A percentile compares a stretch with the other conserved stretches of the same genome.
Conservation (phyloP, 805 yeast species). For the Kodamaea nitidulidarum region DNA sequence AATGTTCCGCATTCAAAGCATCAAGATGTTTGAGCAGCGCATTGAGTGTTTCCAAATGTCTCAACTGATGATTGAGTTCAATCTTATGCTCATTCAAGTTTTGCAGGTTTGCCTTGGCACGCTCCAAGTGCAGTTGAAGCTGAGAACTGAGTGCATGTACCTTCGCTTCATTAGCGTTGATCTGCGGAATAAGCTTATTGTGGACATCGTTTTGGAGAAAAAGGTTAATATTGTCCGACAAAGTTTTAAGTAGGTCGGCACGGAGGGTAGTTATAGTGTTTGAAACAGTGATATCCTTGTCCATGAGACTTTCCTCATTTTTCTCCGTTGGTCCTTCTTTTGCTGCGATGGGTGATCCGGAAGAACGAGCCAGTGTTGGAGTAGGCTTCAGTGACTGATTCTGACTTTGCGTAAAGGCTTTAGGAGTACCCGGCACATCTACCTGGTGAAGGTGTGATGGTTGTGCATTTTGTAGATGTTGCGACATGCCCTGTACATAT, state of each 20-base stretch:
- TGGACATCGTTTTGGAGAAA: not conserved
- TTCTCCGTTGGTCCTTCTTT: not conserved
- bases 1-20: constrained; percentile 19
- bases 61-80: constrained; percentile 26
- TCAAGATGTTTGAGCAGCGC: constrained; percentile 22
- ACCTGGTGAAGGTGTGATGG: too few species aligned
- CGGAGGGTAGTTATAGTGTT: constrained; percentile 2
- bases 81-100: constrained; percentile 28
- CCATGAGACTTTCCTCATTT: not conserved
- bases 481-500: too few species aligned
- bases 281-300: not conserved
- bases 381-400: not conserved
- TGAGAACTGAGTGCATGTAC: constrained; percentile 29
- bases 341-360: too few species aligned
- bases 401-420: too few species aligned
- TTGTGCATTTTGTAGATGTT: too few species aligned
- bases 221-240: constrained; percentile 7
- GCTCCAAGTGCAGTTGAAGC: constrained; percentile 30
- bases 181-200: constrained; percentile 6
- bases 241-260: constrained; percentile 4
- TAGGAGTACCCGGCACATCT: too few species aligned
- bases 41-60: constrained; percentile 21
- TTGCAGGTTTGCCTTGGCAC: constrained; percentile 33
- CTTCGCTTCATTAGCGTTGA: constrained; percentile 14
- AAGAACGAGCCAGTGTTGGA: too few species aligned